Base-by-base conservation (phyloP, 352 stramenopile genomes). In the Globisporangium carolinianum region DNA sequence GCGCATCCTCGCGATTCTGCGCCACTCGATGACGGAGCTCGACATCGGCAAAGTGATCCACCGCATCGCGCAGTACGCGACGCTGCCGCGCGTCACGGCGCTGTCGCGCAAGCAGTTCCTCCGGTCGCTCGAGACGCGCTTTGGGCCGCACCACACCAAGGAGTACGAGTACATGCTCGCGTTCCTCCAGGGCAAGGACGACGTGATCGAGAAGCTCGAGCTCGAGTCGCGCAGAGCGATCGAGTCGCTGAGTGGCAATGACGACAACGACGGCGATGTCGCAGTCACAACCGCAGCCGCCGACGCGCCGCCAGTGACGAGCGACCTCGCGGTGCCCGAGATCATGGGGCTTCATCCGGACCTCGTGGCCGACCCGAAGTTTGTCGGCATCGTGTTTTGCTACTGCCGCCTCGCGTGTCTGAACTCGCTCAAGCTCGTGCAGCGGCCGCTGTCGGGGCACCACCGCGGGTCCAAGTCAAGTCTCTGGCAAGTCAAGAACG, bases 361-460 rank as follows among this genome's bases (percentile, higher is more conserved):
- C 32, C 66, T 92, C 37, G 78, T 89, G 43, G 70, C 76, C 3
- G 80, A 92, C 67, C 76, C 83, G 6, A 74, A 81, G 58, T 89
- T 92, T 42, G 72, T 92, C 17, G 79, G 78, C 57, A 79, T 92
- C 18, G 83, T 90, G 14, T 86, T 92, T 54, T 90, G 76, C 68
- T 92, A 90, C 67, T 90, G 80, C 55, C 78, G 83, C 5, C 57
- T 90, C 55, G 83, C 83, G 55, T 92, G 83, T 60, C 57, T 92
- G n/a, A 92, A 92, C 67, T 86, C 83, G 55, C 70, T 89, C 36
- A 88, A 89, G 69, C 77, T 92, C 51, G 77, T 90, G 73, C 69
- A 83, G 36, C 73, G 79, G 12, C 72, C 73, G 18, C 60, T 68
- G 5, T 52, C 69, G 2, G 76, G 78, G 1, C 71, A 86, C 54